These are phyloP conservation scores for Mycena vitilis DNA, from an alignment of 768 basidiomycete species.

Conservation along the genomic window DNA sequence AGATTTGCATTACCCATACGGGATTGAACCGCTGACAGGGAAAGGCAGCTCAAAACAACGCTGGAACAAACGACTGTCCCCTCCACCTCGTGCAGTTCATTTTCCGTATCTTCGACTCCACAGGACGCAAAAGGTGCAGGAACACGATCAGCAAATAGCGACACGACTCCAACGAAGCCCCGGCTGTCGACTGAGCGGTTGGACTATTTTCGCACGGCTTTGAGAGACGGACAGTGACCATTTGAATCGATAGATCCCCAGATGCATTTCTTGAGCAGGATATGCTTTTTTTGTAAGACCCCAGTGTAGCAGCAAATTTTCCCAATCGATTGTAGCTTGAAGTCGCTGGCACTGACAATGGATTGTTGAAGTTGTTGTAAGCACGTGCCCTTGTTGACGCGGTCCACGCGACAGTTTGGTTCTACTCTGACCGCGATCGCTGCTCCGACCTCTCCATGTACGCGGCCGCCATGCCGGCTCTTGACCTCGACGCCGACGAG, in stretches of 20 bases:
- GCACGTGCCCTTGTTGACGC: slow-evolving; percentile 2
- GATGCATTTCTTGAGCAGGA: slow-evolving; percentile 27
- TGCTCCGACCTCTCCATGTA: slow-evolving; percentile 22
- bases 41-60: slow-evolving; percentile 44
- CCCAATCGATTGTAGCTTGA: slow-evolving; percentile 4
- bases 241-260: neutral
- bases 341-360: neutral
- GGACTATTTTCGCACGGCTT: slow-evolving; percentile 30
- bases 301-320: slow-evolving; percentile 9
- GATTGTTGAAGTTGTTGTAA: neutral
- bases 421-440: slow-evolving; percentile 10
- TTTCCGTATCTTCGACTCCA: slow-evolving; percentile 34
- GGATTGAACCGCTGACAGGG: slow-evolving; percentile 16
- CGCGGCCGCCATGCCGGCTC: slow-evolving; percentile 41
- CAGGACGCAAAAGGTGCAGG: slow-evolving; percentile 16
- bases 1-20: slow-evolving; percentile 27
- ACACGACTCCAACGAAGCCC: slow-evolving; percentile 26
- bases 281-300: slow-evolving; percentile 13
- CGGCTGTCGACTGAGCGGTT: slow-evolving; percentile 20
- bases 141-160: slow-evolving; percentile 16
- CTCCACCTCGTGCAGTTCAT: slow-evolving; percentile 32
- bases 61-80: slow-evolving; percentile 32
- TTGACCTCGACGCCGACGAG: slow-evolving; percentile 54
- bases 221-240: slow-evolving; percentile 22
- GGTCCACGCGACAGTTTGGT: neutral